Evolutionary conservation across 257 asterid genomes (phyloP).

Genomic region (Nicotiana otophora): DNA sequence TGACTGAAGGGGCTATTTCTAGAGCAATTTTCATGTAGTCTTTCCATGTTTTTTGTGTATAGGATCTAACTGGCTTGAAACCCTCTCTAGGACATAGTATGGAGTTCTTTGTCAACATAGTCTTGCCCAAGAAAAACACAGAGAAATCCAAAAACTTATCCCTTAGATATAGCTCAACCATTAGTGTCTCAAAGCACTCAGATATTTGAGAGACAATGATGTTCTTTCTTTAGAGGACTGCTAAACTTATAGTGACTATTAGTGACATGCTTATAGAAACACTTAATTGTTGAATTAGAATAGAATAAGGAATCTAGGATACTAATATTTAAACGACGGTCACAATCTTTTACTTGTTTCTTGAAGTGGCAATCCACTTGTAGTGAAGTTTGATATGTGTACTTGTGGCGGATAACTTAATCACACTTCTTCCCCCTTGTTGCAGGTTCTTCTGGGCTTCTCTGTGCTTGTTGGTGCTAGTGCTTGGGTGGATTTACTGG

Average conservation of each 20-base stretch:
- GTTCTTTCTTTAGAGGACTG: not conserved
- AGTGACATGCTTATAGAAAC: not conserved
- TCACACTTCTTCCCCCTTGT: constrained; percentile 1
- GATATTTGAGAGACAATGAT: not conserved
- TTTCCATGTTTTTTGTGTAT: not conserved
- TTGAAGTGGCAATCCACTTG: not conserved
- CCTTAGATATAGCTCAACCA: not conserved
- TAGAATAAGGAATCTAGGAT: not conserved
- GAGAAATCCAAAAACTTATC: not conserved
- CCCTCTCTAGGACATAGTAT: not conserved
- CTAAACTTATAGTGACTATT: not conserved
- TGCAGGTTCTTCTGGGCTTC: constrained; percentile 92
- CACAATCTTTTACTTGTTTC: not conserved
- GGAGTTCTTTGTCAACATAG: not conserved
- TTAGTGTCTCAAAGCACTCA: not conserved
- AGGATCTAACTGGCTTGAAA: not conserved
- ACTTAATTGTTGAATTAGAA: not conserved
- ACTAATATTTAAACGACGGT: not conserved
- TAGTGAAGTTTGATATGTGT: not conserved
- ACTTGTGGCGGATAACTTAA: not conserved
- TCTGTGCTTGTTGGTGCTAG: constrained; percentile 98
- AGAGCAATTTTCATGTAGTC: not conserved
- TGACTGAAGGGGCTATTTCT: not conserved
- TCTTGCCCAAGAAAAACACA: not conserved
- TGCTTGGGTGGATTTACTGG: constrained; percentile 99